Evolutionary conservation across 2,329 filamentous ascomycete genomes (phyloP).

Genomic region (Aspergillus neoniger): DNA sequence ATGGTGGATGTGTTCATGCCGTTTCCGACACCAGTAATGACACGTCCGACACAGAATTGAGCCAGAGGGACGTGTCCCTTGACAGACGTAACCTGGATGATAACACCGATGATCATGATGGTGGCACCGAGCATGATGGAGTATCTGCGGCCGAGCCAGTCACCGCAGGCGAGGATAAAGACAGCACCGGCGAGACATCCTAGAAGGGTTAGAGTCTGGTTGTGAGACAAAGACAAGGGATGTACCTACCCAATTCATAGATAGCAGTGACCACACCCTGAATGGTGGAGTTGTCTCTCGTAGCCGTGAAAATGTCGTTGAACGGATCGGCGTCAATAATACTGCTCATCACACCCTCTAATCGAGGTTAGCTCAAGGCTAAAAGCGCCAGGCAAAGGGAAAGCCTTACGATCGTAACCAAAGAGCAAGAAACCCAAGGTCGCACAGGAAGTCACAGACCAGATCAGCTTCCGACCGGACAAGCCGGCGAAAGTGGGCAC

Average conservation of each 20-base stretch:
- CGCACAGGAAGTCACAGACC: conserved; percentile 9
- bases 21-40: conserved; percentile 42
- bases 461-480: conserved; percentile 8
- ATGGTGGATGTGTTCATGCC: conserved; percentile 44
- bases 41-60: conserved; percentile 45
- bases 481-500: conserved; percentile 11
- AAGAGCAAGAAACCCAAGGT: conserved; percentile 16
- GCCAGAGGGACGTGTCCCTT: conserved; percentile 31
- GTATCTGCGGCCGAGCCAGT: conserved; percentile 36
- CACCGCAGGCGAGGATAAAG: conserved; percentile 32
- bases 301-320: conserved; percentile 17
- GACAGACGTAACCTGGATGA: conserved; percentile 30
- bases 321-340: conserved; percentile 16
- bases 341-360: conserved; percentile 18
- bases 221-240: background rate
- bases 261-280: conserved; percentile 17
- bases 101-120: conserved; percentile 44
- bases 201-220: conserved; percentile 20
- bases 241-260: conserved; percentile 13
- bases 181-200: conserved; percentile 44
- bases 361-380: background rate
- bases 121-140: conserved; percentile 57
- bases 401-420: conserved; percentile 10
- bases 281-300: conserved; percentile 12
- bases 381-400: too few species aligned